Evolutionary conservation across 441 rosid species (phyloP), one percentile per base, ranked within the genome.

Genomic region (Kokia cookei): DNA sequence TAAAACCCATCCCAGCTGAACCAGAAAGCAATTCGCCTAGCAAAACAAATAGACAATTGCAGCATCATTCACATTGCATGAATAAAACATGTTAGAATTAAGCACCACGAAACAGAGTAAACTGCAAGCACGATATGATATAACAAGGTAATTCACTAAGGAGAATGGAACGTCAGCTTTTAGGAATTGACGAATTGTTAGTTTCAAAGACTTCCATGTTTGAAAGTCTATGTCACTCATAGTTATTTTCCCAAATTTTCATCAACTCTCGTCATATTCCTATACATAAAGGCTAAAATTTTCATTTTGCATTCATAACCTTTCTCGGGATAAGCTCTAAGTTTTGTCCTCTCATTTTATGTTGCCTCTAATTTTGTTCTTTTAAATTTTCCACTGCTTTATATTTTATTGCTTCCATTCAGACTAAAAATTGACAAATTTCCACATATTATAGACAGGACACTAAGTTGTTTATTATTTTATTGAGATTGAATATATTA

Each of bases 1-100:
- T 93, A 81, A 95, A 95, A 78, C 99, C 92, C 84, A 86, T 83
- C 60, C 99, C 98, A 24, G 99, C 94, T 0, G 97, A 83, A 71
- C 94, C 93, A 77, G 95, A 88, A 69, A 90, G 78, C 90, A 84
- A 83, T 73, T 81, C 90, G 82, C 99, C 98, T 95, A 54, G 72
- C 84, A 86, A 86, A 76, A 84, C 48, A 84, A 58, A 78, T 59
- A 63, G 57, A 75, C 59, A 69, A 72, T 58, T 64, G 14, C 66
- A 63, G 50, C 67, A 71, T 77, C 80, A 79, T 58, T 58, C 19
- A 22, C 42, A 73, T 19, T 73, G 29, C 68, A 76, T 3, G 59
- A 78, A 27, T 14, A 26, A 43, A 53, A 72, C 4, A 73, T 24
- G 12, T 1, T 26, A 54, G 50, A 53, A 35, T 53, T 19, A 69